Evolutionary conservation across 140 eudicot genomes (phyloP), one percentile per base, ranked within the genome.

Genomic region (Stevia rebaudiana): DNA sequence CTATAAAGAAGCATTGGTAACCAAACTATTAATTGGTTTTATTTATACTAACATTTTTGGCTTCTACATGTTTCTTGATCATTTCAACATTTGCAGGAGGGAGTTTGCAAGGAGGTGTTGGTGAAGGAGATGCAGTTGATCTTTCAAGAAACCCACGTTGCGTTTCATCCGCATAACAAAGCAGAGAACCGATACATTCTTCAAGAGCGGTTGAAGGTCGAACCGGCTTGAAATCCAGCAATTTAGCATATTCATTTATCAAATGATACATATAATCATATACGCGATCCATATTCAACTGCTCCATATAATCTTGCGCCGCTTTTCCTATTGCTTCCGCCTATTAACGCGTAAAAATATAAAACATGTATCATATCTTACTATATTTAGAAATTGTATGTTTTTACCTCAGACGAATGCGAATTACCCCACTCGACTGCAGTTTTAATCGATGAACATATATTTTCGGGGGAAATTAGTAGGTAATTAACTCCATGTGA

Each of bases 181-280:
- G 82, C 59, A 86, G 64, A 50, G 89, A 83, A 9, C 67, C 84
- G 0, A 7, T 13, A 63, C 97, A 86, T 13, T 83, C 82, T 62
- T 82, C 81, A 30, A 61, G 51, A 18, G 95, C 82, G 54, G 74
- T 70, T 46, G 82, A n/a, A 68, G 97, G 94, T 42, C 68, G 76
- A 21, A 63, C 71, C 0, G 97, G 97, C 76, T 61, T 71, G 67
- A 86, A 90, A 46, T 78, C 80, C 64, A 56, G 80, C 55, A 90
- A 76, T 74, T 82, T 90, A 6, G 97, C 70, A 55, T 90, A 90
- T 67, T 83, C 84, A 0, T 23, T 47, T 18, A 90, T 25, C 11
- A 90, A 81, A 74, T 90, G 95, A 72, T 31, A 86, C 95, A 90
- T 90, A 73, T 90, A 89, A 63, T 89, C 97, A 35, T 89, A 89